These are phyloP conservation scores for Pseudocercospora fijiensis DNA, from an alignment of 2,329 filamentous ascomycete species.

Conservation along the genomic window DNA sequence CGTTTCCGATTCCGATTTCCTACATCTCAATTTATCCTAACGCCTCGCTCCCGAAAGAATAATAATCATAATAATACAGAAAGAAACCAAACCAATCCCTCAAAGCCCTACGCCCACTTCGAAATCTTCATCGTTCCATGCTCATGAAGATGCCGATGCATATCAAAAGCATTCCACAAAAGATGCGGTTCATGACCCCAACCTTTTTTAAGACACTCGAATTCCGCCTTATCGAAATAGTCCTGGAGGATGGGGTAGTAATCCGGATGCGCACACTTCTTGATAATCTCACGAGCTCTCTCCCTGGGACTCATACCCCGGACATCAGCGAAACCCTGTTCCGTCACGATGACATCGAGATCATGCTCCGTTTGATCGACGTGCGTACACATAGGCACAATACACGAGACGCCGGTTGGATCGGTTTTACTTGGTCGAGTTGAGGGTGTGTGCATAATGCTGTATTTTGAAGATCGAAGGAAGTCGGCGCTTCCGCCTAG, in stretches of 20 bases:
- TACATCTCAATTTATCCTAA: neutral
- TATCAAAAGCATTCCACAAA: conserved; percentile 81
- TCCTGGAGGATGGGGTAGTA: conserved; percentile 79
- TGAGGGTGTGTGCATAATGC: conserved; percentile 89
- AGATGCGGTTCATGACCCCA: conserved; percentile 89
- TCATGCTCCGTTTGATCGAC: conserved; percentile 93
- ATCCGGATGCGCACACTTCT: conserved; percentile 80
- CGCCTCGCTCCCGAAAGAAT: neutral
- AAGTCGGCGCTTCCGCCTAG: conserved; percentile 81
- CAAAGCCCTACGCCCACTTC: conserved; percentile 52
- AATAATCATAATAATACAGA: neutral
- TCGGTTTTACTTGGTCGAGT: conserved; percentile 79
- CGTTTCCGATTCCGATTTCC: neutral
- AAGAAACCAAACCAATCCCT: neutral
- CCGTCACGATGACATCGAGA: conserved; percentile 80
- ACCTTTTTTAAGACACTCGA: conserved; percentile 79
- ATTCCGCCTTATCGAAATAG: conserved; percentile 84
- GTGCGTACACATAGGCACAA: conserved; percentile 92
- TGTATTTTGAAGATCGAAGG: conserved; percentile 75
- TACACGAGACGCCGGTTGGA: conserved; percentile 77
- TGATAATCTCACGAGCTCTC: conserved; percentile 79
- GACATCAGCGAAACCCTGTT: conserved; percentile 79
- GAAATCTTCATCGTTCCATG: conserved; percentile 87
- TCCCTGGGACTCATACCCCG: conserved; percentile 76
- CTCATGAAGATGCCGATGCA: conserved; percentile 79